These are phyloP conservation scores for Centaurea solstitialis DNA, from an alignment of 129 eudicot species.

Conservation along the genomic window DNA sequence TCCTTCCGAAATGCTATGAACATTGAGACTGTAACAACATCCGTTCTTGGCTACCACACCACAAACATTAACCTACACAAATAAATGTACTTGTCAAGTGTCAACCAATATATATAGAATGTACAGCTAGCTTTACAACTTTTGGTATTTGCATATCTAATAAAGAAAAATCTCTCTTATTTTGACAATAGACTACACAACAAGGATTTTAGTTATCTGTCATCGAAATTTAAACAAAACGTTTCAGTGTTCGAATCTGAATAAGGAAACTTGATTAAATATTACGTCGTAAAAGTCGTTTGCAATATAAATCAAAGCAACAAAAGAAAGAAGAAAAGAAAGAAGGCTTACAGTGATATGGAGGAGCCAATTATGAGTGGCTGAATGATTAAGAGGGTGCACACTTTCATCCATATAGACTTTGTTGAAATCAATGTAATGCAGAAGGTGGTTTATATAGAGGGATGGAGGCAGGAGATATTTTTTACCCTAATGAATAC, in stretches of 20 bases:
- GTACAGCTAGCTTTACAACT: too few relatives aligned
- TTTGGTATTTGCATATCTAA: too few relatives aligned
- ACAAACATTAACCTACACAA: background rate
- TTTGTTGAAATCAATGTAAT: background rate
- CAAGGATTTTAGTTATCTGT: too few relatives aligned
- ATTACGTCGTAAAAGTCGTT: too few relatives aligned
- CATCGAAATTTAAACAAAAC: too few relatives aligned
- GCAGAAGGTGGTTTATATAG: background rate
- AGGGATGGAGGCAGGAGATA: background rate
- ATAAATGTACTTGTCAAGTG: background rate
- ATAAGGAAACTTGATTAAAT: too few relatives aligned
- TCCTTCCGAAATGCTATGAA: background rate
- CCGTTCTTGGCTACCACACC: background rate
- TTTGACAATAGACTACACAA: too few relatives aligned
- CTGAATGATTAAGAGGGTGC: background rate
- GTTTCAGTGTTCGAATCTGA: too few relatives aligned
- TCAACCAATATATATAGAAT: background rate
- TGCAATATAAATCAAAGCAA: too few relatives aligned
- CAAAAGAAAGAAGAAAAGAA: background rate
- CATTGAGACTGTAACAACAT: background rate
- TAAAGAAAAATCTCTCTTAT: too few relatives aligned
- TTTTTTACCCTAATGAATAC: background rate
- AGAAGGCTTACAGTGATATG: background rate
- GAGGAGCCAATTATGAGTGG: background rate
- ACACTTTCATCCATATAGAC: background rate